Percentiles rank a stretch among this genome's conserved stretches.
phyloP scores from a whole-genome alignment of 2,329 filamentous ascomycete genomes.

The Phialophora tarda region DNA sequence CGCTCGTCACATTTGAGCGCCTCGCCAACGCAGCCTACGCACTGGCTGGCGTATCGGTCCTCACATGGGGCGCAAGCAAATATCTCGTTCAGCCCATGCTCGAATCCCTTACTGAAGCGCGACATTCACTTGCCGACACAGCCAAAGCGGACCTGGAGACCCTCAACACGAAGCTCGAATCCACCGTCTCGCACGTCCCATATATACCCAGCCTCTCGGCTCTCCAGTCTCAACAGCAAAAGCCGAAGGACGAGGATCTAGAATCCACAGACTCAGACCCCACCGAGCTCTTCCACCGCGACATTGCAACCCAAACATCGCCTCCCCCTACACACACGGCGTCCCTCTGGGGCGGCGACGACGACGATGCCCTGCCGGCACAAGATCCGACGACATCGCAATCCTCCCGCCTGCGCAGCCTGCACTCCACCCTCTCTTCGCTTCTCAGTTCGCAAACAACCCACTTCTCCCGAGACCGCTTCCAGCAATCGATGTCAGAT shows the following conservation, averaged over 20 bases:
- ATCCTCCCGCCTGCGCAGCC: slow-evolving; percentile 48
- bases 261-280: slow-evolving; percentile 62
- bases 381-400: slow-evolving; percentile 34
- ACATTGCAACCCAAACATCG: slow-evolving; percentile 67
- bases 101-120: slow-evolving; percentile 55
- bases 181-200: slow-evolving; percentile 60
- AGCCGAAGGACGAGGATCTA: slow-evolving; percentile 50
- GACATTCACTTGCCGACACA: slow-evolving; percentile 63
- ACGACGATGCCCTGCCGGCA: slow-evolving; percentile 4
- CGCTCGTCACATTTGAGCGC: slow-evolving; percentile 63
- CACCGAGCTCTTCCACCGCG: slow-evolving; percentile 68
- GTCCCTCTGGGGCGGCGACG: slow-evolving; percentile 39
- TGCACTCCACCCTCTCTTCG: slow-evolving; percentile 58
- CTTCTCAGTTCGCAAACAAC: slow-evolving; percentile 56
- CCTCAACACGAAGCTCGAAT: slow-evolving; percentile 62
- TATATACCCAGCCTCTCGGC: slow-evolving; percentile 36
- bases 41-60: slow-evolving; percentile 60
- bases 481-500: slow-evolving; percentile 29
- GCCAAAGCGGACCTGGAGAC: slow-evolving; percentile 58
- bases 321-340: slow-evolving; percentile 51
- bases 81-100: slow-evolving; percentile 36
- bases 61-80: slow-evolving; percentile 56
- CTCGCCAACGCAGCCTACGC: slow-evolving; percentile 63
- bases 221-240: slow-evolving; percentile 25
- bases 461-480: slow-evolving; percentile 43